These are phyloP conservation scores for Rubus parviflorus DNA, from an alignment of 306 rosid genomes.

Conservation along the genomic window DNA sequence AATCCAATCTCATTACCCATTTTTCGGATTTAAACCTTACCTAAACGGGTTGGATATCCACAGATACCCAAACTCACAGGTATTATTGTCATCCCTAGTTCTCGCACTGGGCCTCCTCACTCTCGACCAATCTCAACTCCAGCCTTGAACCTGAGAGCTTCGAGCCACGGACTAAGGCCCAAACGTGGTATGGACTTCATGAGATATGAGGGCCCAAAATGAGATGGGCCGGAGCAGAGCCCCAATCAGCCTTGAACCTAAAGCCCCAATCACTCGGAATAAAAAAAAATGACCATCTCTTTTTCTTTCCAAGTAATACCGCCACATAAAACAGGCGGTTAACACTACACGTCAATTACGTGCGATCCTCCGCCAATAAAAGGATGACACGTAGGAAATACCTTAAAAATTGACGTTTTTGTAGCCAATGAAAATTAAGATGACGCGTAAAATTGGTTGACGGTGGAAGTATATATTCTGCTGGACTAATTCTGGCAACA, in stretches of 20 bases:
- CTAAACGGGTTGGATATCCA: too few relatives aligned
- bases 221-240: background rate
- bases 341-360: background rate
- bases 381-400: background rate
- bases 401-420: too few relatives aligned
- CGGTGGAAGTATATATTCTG: background rate
- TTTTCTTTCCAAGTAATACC: background rate
- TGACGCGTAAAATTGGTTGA: slow-evolving; percentile 1
- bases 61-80: too few relatives aligned
- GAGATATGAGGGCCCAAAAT: background rate
- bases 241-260: too few relatives aligned
- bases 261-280: too few relatives aligned
- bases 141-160: too few relatives aligned
- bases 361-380: background rate
- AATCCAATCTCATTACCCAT: too few relatives aligned
- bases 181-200: background rate
- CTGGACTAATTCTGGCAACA: background rate
- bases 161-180: too few relatives aligned
- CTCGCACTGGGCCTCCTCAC: too few relatives aligned
- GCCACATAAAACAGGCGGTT: background rate
- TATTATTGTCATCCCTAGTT: too few relatives aligned
- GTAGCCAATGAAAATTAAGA: slow-evolving; percentile 24
- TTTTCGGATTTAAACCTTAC: too few relatives aligned
- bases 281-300: background rate
- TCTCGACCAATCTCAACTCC: too few relatives aligned